Evolutionary conservation across 2,329 filamentous ascomycete genomes (phyloP).

Genomic region (Cercospora sp.): DNA sequence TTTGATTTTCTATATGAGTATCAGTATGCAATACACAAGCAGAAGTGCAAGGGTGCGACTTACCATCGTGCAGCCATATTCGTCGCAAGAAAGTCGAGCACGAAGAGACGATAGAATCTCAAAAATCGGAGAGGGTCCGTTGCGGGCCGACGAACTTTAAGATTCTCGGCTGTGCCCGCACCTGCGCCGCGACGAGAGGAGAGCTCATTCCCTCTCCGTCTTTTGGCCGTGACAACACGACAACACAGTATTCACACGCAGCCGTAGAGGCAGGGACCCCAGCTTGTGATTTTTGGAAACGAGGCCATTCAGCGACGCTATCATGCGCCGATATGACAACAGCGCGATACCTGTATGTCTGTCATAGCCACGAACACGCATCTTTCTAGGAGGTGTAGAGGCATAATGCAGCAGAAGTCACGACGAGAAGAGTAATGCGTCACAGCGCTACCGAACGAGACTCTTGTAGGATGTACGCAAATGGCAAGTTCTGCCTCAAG

Average conservation of each 20-base stretch:
- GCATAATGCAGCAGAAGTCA: no score
- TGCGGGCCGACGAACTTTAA: background rate
- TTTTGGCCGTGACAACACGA: background rate
- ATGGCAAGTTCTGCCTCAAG: background rate
- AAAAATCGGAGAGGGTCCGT: background rate
- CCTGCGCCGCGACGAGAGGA: background rate
- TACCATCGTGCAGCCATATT: constrained; percentile 27
- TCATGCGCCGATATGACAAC: no score
- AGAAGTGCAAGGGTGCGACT: constrained; percentile 2
- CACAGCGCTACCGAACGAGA: no score
- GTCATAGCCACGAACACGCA: no score
- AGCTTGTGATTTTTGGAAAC: background rate
- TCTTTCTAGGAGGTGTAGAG: no score
- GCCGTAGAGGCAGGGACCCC: no score
- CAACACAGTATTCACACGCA: background rate
- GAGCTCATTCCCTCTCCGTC: background rate
- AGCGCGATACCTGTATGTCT: no score
- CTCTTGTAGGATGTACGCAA: no score
- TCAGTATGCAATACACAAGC: background rate
- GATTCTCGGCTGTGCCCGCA: background rate
- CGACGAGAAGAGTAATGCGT: no score
- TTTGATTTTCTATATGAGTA: constrained; percentile 56
- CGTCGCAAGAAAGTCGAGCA: constrained; percentile 9
- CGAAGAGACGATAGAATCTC: constrained; percentile 8
- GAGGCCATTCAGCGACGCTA: no score